Base-by-base conservation (phyloP, 352 stramenopile genomes). In the Phytophthora brassicae region DNA sequence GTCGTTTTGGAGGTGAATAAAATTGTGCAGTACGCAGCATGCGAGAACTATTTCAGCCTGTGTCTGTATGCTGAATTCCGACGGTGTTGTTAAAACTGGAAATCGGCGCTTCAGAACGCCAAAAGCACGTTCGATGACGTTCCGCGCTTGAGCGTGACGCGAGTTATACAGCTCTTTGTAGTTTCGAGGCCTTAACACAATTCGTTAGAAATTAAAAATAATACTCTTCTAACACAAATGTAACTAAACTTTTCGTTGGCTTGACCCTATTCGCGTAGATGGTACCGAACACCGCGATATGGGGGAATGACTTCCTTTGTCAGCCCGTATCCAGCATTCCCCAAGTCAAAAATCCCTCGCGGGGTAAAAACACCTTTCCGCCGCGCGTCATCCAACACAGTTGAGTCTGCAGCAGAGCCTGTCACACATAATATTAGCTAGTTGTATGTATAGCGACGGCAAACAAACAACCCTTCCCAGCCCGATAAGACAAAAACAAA, bases 111-210 rank as follows among this genome's bases (percentile, higher is more conserved):
- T 68, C 24, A 64, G 45, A 16, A 64, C 52, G 3, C 53, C 56
- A 48, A 65, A 72, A 1, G 24, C 8, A 5, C 59, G 28, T 45
- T 72, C 59, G 29, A 68, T 64, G 6, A 63, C 28, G 29, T 68
- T 68, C 4, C 52, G 50, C 8, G 60, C 51, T 44, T 65, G 59
- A 2, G 53, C 53, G 26, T 72, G 58, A 13, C 48, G 35, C 17
- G 65, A 23, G 19, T 68, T 72, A 24, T 65, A 72, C 2, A 62
- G 26, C 3, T 72, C 42, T 28, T 68, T 68, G 26, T 63, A 56
- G 31, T 65, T 62, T 38, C 58, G 47, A 24, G 64, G 59, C 4
- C 47, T 60, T 8, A 23, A 28, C n/a, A 44, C n/a, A 49, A 23
- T 35, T n/a, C n/a, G n/a, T n/a, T n/a, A n/a, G n/a, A n/a, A n/a